Conservation (phyloP, 371 early-diverging fungal genomes). For the Paraphysoderma sedebokerense region DNA sequence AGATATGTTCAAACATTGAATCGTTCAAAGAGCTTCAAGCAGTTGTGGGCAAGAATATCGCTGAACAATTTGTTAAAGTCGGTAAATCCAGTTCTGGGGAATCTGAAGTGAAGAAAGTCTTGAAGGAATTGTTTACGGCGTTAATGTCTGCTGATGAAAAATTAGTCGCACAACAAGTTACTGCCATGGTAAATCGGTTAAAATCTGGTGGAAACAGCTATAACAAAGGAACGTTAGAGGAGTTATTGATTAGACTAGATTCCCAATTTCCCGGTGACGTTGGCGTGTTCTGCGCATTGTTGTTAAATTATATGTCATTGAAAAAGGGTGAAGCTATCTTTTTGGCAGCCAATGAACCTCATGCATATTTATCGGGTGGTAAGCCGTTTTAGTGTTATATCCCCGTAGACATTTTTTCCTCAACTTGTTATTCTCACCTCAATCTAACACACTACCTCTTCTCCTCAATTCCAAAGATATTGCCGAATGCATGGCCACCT, state of each 20-base stretch:
- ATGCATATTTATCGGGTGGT: constrained; percentile 90
- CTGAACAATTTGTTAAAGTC: constrained; percentile 14
- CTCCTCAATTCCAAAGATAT: constrained; percentile 57
- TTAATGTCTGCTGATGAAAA: constrained; percentile 47
- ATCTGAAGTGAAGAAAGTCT: no score
- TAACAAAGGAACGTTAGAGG: constrained; percentile 16
- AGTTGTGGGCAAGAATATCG: constrained; percentile 33
- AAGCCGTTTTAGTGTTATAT: background rate
- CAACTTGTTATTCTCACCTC: background rate
- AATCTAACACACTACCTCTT: background rate
- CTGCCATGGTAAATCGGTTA: background rate
- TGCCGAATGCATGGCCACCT: constrained; percentile 95
- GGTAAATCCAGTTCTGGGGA: no score
- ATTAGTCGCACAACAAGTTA: no score
- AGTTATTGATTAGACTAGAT: constrained; percentile 53
- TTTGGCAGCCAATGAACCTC: constrained; percentile 91
- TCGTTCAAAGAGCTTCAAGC: constrained; percentile 56
- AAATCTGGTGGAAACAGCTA: background rate
- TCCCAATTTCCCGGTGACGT: constrained; percentile 82
- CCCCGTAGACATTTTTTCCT: background rate
- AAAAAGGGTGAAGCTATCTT: constrained; percentile 81
- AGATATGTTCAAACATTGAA: constrained; percentile 45
- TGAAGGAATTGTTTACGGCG: constrained; percentile 44
- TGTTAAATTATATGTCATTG: constrained; percentile 71
- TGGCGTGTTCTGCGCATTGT: constrained; percentile 68